Base-by-base conservation (phyloP, 1,284 basidiomycete genomes). In the Trametes polyzona region DNA sequence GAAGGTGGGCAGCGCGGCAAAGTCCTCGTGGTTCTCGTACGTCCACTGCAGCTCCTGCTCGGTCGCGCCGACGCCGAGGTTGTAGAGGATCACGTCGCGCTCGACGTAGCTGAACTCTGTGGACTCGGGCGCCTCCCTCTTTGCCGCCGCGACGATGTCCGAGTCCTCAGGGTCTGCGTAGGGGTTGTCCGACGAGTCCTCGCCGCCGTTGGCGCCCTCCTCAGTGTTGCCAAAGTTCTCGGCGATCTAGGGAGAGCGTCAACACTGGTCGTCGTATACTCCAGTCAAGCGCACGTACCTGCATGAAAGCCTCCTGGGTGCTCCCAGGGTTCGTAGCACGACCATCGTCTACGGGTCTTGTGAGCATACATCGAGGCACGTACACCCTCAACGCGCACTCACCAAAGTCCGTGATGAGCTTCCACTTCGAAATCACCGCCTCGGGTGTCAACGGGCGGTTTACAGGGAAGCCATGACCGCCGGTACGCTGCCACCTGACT, bases 21-120 rank as follows among this genome's bases (percentile, higher is more conserved):
- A 99, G 26, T 89, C 81, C 49, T 96, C 93, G 69, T 93, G 83
- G 54, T 88, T 87, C 77, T 99, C 97, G 69, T 88, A 99, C 3
- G 89, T 88, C 87, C 94, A 96, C 65, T 95, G 84, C 23, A 98
- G 83, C 62, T 99, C 95, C 70, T 91, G 86, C 73, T 91, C 95
- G 5, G 89, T 96, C 17, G 96, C 96, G n/a, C 96, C 97, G 44
- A 99, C 77, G 50, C 96, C 95, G 30, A 99, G 80, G 76, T 98
- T 98, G 80, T 99, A 99, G 17, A 99, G 80, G 64, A 98, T 92
- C 37, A 98, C 85, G 69, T 99, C 96, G 33, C 92, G 84, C 76
- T 97, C 95, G 10, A 86, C 86, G 76, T 92, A 99, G 26, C 73
- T 78, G 75, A 83, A 95, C 41, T 87, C 83, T 40, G 80, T 74